Evolutionary conservation across 2,329 filamentous ascomycete genomes (phyloP).

Genomic region (Fusarium napiforme): DNA sequence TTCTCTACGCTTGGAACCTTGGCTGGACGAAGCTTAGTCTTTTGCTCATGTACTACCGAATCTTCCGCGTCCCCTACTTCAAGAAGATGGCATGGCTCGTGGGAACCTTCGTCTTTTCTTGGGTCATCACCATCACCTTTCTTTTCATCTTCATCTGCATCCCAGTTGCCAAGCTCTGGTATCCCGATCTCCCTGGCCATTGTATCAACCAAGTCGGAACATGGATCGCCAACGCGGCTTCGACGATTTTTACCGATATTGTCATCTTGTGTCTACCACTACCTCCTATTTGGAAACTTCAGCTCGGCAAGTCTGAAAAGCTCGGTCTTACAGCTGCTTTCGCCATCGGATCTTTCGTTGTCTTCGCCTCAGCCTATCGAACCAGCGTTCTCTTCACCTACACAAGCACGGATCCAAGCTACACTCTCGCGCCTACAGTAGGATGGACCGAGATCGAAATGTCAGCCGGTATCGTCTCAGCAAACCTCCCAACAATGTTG

Average conservation of each 20-base stretch:
- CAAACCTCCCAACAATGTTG: constrained; percentile 63
- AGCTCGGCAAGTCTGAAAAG: constrained; percentile 55
- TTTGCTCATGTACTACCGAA: constrained; percentile 63
- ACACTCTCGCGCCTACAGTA: constrained; percentile 58
- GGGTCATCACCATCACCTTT: constrained; percentile 60
- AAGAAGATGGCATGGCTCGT: constrained; percentile 55
- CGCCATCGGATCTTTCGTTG: constrained; percentile 58
- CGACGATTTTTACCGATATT: constrained; percentile 60
- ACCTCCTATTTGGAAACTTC: constrained; percentile 58
- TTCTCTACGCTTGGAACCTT: constrained; percentile 60
- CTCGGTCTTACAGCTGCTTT: constrained; percentile 58
- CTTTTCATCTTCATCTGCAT: constrained; percentile 64
- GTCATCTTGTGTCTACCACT: constrained; percentile 58
- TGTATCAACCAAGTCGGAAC: constrained; percentile 62
- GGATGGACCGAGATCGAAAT: constrained; percentile 63
- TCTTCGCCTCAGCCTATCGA: constrained; percentile 61
- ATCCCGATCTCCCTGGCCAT: constrained; percentile 54
- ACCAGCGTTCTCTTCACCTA: constrained; percentile 60
- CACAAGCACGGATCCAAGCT: constrained; percentile 53
- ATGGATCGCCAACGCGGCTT: constrained; percentile 61
- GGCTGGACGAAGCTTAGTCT: constrained; percentile 62
- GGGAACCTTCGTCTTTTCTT: constrained; percentile 56
- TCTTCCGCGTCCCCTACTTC: constrained; percentile 59
- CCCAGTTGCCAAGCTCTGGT: constrained; percentile 62
- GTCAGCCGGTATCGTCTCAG: constrained; percentile 62